These are phyloP conservation scores for Phoenix dactylifera DNA, from an alignment of 176 grass and related monocot species.

Conservation along the genomic window DNA sequence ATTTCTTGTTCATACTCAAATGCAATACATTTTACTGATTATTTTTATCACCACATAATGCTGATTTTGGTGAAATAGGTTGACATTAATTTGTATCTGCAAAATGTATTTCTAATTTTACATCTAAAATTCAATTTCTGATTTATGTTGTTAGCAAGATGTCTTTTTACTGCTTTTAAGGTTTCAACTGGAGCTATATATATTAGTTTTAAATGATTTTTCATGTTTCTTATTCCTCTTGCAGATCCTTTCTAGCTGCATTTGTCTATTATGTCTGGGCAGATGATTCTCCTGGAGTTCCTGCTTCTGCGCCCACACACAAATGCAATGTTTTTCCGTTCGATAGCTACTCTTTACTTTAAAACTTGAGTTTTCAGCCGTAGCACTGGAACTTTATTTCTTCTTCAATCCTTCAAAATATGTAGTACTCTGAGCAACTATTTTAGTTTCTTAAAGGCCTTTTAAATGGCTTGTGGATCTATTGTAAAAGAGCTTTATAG, in stretches of 20 bases:
- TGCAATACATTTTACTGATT: too few species aligned
- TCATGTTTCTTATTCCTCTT: constrained; percentile 47
- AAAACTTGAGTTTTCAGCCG: constrained; percentile 34
- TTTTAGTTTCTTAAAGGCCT: constrained; percentile 34
- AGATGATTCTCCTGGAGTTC: constrained; percentile 68
- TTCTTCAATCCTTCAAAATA: constrained; percentile 29
- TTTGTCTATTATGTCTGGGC: constrained; percentile 65
- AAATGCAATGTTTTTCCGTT: constrained; percentile 49
- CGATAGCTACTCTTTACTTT: constrained; percentile 35
- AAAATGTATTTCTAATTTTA: too few species aligned
- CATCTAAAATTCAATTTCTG: too few species aligned
- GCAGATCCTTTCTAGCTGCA: constrained; percentile 54
- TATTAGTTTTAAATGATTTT: constrained; percentile 28
- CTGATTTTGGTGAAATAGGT: too few species aligned
- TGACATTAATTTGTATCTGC: too few species aligned
- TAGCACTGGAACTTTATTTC: constrained; percentile 22
- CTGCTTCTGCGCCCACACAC: constrained; percentile 42
- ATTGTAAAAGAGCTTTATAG: constrained; percentile 53
- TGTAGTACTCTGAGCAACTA: constrained; percentile 39
- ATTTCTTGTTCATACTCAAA: too few species aligned
- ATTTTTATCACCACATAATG: too few species aligned
- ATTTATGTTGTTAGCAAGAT: too few species aligned
- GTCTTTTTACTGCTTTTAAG: too few species aligned
- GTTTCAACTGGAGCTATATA: too few species aligned
- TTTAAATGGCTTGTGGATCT: constrained; percentile 19